Evolutionary conservation across 805 yeast species (phyloP), one percentile per base, ranked within the genome.

Genomic region (Saturnispora sanitii): DNA sequence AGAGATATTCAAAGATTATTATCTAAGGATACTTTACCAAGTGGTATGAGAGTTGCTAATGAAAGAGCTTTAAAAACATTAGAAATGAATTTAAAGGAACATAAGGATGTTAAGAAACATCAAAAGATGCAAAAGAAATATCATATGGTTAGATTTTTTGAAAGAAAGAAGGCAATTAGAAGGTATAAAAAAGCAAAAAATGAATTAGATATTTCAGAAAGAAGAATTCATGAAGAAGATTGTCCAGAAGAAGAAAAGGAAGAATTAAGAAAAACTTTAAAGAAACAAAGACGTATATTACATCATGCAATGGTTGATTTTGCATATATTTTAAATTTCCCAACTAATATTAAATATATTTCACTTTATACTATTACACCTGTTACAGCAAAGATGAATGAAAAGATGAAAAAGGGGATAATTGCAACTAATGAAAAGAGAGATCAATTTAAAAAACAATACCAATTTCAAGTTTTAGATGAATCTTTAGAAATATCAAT

Each of bases 141-240:
- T 58, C 96, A 86, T 56, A 87, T 86, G 88, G 86, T 92, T 37
- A 73, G 90, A 49, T 92, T 92, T 56, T 85, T 92, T 47, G 97
- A 88, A 60, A 76, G 72, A 55, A 85, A 86, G 64, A 88, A 87
- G 68, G 92, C 95, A 1, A 50, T 75, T 20, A 72, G 95, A 55
- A 73, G 67, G 43, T 75, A 83, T 54, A 82, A 79, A 48, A 70
- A 65, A 41, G 73, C 75, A 2, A 54, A 51, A 35, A 67, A 65
- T 34, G 54, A 58, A 11, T 47, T 64, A 25, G 64, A 62, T 6
- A 68, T 7, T 63, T 22, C 63, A 62, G 18, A 60, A 60, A 36
- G 38, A 55, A 25, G 32, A 44, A 32, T 33, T 41, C 35, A 32
- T 8, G 37, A 47, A n/a, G 37, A 29, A 9, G 23, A 23, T 21